Evolutionary conservation across 2,329 filamentous ascomycete genomes (phyloP).

Genomic region (Monosporascus sp.): DNA sequence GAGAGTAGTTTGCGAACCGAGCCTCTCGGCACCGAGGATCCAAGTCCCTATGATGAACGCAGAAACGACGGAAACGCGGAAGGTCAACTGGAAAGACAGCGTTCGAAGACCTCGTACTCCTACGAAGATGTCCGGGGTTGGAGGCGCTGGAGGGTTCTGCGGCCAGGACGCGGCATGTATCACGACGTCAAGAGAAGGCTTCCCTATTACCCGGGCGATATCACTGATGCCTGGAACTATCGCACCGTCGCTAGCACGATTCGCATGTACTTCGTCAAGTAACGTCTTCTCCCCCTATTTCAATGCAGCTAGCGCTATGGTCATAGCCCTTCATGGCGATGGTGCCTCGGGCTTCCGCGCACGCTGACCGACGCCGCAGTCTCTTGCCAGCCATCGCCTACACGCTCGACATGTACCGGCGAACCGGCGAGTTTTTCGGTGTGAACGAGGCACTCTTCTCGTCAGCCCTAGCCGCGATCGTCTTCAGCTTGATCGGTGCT

Average conservation of each 20-base stretch:
- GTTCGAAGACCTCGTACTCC: conserved; percentile 13
- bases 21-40: no score
- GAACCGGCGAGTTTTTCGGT: conserved; percentile 49
- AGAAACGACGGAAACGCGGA: neutral
- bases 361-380: conserved; percentile 13
- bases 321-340: no score
- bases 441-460: conserved; percentile 52
- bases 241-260: conserved; percentile 49
- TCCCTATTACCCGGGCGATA: conserved; percentile 49
- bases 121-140: conserved; percentile 34
- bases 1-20: no score
- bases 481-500: conserved; percentile 46
- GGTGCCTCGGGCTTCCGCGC: no score
- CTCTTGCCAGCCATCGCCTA: conserved; percentile 55
- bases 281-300: conserved; percentile 4
- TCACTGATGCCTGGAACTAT: conserved; percentile 48
- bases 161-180: conserved; percentile 47
- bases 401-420: conserved; percentile 52
- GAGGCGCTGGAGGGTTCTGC: conserved; percentile 34
- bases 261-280: conserved; percentile 56
- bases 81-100: no score
- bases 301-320: neutral
- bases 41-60: neutral
- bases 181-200: conserved; percentile 37
- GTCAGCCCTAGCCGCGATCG: conserved; percentile 48